Evolutionary conservation across 352 stramenopile genomes (phyloP), one percentile per base, ranked within the genome.

Genomic region (Phytophthora pistaciae): DNA sequence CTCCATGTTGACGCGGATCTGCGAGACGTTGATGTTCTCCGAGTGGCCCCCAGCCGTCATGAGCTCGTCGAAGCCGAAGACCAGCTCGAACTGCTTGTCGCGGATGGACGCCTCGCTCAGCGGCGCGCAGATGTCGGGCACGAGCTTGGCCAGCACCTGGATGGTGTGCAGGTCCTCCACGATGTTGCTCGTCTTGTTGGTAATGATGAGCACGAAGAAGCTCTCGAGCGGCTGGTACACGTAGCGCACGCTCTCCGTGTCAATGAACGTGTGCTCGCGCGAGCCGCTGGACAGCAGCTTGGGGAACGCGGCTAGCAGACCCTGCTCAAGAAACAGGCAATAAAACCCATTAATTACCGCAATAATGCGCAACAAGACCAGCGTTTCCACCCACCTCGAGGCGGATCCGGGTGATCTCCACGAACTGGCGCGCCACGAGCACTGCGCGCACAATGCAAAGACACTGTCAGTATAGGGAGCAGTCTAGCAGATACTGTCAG

Each of bases 11-110:
- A 97, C 96, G 64, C 97, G 90, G 66, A 99, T 98, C 69, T 96
- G 88, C 75, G 90, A 87, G 56, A 98, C 74, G 56, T 89, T 97
- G 62, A 98, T 96, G 68, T 94, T 95, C 82, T 99, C 98, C 79
- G 98, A 98, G 84, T 99, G 98, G 18, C 98, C 98, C 29, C 98
- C 98, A 8, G 96, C 92, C 38, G 96, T 98, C 44, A 99, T 95
- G 44, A 99, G 96, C 85, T 99, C 98, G 79, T 99, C 98, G 79
- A 99, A 99, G 29, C 97, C 98, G 75, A 99, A 99, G 64, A 99
- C 93, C 23, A 99, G 83, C 77, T 99, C 98, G 77, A 99, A 99
- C 54, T 98, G 94, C 79, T 99, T 97, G 64, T 99, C 96, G 53
- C 92, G 91, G 64, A 99, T 97, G 40, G 94, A 89, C 33, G 96